These are phyloP conservation scores for Myriosclerotinia scirpicola DNA, from an alignment of 2,329 filamentous ascomycete genomes.

Conservation along the genomic window DNA sequence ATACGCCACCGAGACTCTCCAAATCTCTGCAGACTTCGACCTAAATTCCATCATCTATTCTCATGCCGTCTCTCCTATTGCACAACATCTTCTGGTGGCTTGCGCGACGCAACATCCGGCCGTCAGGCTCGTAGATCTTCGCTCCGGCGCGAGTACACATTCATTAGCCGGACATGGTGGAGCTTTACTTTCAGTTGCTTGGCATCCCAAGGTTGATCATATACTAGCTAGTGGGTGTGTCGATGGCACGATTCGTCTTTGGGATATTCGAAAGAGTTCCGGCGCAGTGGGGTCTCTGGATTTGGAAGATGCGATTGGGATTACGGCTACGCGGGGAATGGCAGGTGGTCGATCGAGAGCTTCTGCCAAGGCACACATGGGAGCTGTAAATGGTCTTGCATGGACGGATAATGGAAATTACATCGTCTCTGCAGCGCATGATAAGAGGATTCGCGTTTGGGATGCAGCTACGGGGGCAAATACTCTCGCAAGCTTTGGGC, in stretches of 20 bases:
- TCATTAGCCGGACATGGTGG: constrained; percentile 67
- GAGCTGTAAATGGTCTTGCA: constrained; percentile 77
- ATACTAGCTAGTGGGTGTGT: constrained; percentile 80
- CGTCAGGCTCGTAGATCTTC: constrained; percentile 81
- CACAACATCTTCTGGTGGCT: constrained; percentile 75
- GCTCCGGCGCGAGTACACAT: constrained; percentile 74
- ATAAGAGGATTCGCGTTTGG: constrained; percentile 85
- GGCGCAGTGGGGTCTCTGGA: constrained; percentile 76
- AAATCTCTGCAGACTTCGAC: constrained; percentile 64
- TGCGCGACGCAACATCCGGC: constrained; percentile 84
- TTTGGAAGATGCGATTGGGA: constrained; percentile 76
- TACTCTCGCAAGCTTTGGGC: constrained; percentile 84
- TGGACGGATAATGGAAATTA: constrained; percentile 81
- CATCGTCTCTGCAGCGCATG: constrained; percentile 79
- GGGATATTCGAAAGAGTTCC: constrained; percentile 81
- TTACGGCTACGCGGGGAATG: constrained; percentile 48
- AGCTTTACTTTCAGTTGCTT: constrained; percentile 67
- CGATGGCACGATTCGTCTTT: constrained; percentile 80
- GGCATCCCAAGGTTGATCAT: constrained; percentile 80
- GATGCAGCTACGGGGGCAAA: constrained; percentile 78
- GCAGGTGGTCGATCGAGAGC: constrained; percentile 46
- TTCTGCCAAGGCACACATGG: constrained; percentile 69
- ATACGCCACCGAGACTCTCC: constrained; percentile 65
- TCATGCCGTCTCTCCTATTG: constrained; percentile 73
- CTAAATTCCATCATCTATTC: constrained; percentile 70